These are phyloP conservation scores for Hortiboletus flavorubellus DNA, from an alignment of 768 basidiomycete genomes.

Conservation along the genomic window DNA sequence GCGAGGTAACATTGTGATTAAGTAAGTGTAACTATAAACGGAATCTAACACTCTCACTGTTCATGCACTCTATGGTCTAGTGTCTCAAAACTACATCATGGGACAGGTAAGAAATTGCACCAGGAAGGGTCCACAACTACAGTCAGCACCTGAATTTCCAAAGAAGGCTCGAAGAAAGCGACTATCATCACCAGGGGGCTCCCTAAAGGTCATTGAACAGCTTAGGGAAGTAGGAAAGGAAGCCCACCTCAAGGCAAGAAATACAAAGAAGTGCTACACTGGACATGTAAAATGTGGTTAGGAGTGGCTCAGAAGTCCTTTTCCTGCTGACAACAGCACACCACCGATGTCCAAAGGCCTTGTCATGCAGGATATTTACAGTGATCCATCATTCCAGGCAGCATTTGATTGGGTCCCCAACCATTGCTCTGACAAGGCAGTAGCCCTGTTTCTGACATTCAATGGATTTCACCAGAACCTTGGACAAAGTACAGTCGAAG, in stretches of 20 bases:
- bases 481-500: neutral
- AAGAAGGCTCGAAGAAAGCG: too few relatives aligned
- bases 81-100: too few relatives aligned
- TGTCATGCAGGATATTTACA: neutral
- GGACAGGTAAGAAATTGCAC: too few relatives aligned
- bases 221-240: neutral
- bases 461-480: neutral
- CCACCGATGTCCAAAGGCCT: neutral
- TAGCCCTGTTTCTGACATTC: neutral
- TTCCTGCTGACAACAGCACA: neutral
- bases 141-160: too few relatives aligned
- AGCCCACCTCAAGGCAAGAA: conserved; percentile 2
- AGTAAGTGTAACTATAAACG: too few relatives aligned
- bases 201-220: neutral
- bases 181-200: neutral
- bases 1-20: too few relatives aligned
- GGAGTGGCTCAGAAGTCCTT: neutral
- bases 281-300: neutral
- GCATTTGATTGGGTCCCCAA: neutral
- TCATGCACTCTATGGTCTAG: too few relatives aligned
- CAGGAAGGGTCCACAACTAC: too few relatives aligned
- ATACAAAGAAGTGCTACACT: neutral
- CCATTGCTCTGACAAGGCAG: neutral
- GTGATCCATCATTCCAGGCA: neutral
- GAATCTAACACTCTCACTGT: too few relatives aligned